Percentiles rank a stretch among this genome's conserved stretches.
phyloP scores from a whole-genome alignment of 2,329 filamentous ascomycete genomes.

The Colletotrichum chlorophyti region DNA sequence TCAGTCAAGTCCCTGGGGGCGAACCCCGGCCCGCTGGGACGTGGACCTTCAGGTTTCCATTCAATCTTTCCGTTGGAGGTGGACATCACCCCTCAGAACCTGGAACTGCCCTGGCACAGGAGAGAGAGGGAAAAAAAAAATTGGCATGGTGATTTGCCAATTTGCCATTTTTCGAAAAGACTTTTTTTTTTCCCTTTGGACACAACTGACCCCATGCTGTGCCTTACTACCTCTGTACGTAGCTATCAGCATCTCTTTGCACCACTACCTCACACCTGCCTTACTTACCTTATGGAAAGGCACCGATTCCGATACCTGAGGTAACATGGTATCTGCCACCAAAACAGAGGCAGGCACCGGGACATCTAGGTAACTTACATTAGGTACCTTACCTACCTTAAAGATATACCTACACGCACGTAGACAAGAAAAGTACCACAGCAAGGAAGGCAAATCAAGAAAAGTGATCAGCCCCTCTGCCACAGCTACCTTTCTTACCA shows the following conservation, averaged over 20 bases:
- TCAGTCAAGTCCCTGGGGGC: slow-evolving; percentile 10
- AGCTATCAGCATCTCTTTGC: too few species aligned
- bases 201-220: too few species aligned
- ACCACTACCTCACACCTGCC: too few species aligned
- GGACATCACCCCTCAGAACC: slow-evolving; percentile 2
- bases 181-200: neutral
- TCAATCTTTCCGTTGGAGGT: too few species aligned
- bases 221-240: too few species aligned
- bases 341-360: neutral
- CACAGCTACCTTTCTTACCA: too few species aligned
- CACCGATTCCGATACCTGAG: too few species aligned
- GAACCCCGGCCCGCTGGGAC: slow-evolving; percentile 12
- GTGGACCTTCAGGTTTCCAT: neutral
- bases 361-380: too few species aligned
- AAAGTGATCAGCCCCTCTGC: neutral
- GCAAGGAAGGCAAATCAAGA: neutral
- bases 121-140: neutral
- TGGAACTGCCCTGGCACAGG: neutral
- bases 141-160: neutral
- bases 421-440: neutral
- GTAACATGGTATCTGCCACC: too few species aligned
- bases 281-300: too few species aligned
- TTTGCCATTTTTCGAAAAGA: neutral
- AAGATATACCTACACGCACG: too few species aligned
- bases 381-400: too few species aligned